phyloP scores from a whole-genome alignment of 176 grass and related monocot species.

The Urochloa ruziziensis region DNA sequence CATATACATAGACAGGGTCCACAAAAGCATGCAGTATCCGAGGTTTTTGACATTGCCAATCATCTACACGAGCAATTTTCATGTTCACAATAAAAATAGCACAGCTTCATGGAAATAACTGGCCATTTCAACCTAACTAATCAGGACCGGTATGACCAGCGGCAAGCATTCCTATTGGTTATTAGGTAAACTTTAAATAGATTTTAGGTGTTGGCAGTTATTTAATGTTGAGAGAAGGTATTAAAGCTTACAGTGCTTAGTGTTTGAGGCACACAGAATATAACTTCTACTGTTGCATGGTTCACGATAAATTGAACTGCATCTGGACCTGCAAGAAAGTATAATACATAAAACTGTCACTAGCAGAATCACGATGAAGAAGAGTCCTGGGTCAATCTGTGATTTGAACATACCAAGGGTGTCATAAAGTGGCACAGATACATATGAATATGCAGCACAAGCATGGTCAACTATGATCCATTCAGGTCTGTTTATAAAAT shows the following conservation, averaged over 20 bases:
- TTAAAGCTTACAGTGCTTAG: conserved; percentile 65
- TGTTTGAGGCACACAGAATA: conserved; percentile 95
- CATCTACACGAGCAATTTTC: not conserved
- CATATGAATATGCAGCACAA: conserved; percentile 86
- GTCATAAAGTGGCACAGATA: conserved; percentile 90
- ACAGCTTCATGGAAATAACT: conserved; percentile 6
- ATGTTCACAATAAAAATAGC: not conserved
- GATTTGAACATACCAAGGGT: conserved; percentile 67
- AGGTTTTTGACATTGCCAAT: not conserved
- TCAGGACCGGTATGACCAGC: not conserved
- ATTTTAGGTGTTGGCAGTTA: not conserved
- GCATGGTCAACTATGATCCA: conserved; percentile 94
- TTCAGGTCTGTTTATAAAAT: conserved; percentile 97
- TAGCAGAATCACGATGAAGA: conserved; percentile 10
- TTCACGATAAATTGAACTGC: conserved; percentile 94
- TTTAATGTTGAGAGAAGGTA: conserved; percentile 21
- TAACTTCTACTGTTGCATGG: conserved; percentile 80
- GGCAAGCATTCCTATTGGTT: not conserved
- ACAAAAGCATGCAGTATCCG: not conserved
- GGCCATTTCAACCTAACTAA: not conserved
- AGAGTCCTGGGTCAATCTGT: not conserved
- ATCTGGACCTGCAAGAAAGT: conserved; percentile 81
- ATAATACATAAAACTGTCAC: not conserved
- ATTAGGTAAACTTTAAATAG: not conserved
- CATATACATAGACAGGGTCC: not conserved